These are phyloP conservation scores for Kuraishia piskuri DNA, from an alignment of 805 yeast species.

Conservation along the genomic window DNA sequence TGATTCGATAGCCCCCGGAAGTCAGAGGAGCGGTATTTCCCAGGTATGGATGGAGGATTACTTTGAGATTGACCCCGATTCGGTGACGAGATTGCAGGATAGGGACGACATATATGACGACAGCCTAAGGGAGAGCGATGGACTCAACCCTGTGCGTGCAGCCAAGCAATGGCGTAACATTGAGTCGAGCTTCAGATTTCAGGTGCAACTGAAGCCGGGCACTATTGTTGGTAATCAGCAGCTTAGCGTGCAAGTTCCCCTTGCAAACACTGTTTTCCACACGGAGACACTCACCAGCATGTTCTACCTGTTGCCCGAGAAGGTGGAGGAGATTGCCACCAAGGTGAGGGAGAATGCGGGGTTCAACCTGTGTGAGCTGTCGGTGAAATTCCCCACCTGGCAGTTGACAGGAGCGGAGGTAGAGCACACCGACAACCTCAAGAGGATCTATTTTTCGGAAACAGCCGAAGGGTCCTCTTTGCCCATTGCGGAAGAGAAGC, in stretches of 20 bases:
- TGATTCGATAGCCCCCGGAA: constrained; percentile 15
- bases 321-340: neutral
- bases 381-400: neutral
- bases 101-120: neutral
- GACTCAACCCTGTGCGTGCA: neutral
- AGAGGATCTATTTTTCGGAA: constrained; percentile 6
- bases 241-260: neutral
- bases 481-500: constrained; percentile 6
- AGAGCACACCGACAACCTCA: constrained; percentile 9
- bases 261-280: constrained; percentile 7
- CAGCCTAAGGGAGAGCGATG: neutral
- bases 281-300: neutral
- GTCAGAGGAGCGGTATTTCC: constrained; percentile 15
- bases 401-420: neutral
- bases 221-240: too few relatives aligned
- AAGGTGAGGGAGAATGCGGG: neutral
- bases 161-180: neutral
- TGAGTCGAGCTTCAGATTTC: neutral
- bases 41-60: constrained; percentile 16
- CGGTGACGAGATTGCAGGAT: neutral
- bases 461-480: neutral
- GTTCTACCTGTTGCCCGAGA: neutral
- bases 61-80: neutral
- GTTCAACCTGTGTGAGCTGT: neutral
- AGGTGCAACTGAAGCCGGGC: neutral